Evolutionary conservation across 106 monocot species (phyloP).

Genomic region (Allium sativum): DNA sequence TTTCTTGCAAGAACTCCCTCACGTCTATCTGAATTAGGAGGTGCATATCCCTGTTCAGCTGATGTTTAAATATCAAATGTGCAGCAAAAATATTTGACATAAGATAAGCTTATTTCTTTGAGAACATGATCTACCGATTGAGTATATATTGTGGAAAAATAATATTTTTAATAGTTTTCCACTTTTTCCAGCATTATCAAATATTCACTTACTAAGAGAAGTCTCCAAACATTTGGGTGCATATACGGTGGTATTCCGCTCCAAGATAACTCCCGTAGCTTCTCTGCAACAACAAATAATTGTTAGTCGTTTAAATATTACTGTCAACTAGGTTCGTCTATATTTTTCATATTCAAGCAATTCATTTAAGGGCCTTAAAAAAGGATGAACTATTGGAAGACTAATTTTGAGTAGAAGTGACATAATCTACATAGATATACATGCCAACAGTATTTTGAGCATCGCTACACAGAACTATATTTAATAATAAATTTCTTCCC

Average conservation of each 20-base stretch:
- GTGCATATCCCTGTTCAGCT: slow-evolving; percentile 99
- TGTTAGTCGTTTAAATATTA: too few species aligned
- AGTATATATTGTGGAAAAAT: background rate
- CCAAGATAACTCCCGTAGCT: slow-evolving; percentile 87
- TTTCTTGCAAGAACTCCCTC: slow-evolving; percentile 75
- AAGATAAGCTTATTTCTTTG: slow-evolving; percentile 6
- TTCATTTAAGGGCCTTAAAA: background rate
- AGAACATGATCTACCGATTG: background rate
- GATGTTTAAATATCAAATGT: slow-evolving; percentile 68
- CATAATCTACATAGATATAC: too few species aligned
- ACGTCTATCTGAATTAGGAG: slow-evolving; percentile 99
- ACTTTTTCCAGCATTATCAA: slow-evolving; percentile 3
- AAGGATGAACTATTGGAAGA: background rate
- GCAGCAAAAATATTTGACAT: slow-evolving; percentile 20
- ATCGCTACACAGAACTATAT: too few species aligned
- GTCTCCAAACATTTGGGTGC: slow-evolving; percentile 93
- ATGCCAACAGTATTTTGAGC: too few species aligned
- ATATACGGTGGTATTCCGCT: slow-evolving; percentile 91
- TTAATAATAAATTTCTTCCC: too few species aligned
- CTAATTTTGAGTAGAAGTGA: too few species aligned
- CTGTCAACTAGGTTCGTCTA: background rate
- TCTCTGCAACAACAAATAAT: slow-evolving; percentile 43
- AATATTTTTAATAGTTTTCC: too few species aligned
- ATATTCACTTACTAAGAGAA: slow-evolving; percentile 48
- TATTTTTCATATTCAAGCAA: background rate